Evolutionary conservation across 148 eudicot species (phyloP), one percentile per base, ranked within the genome.

Genomic region (Chenopodium formosanum): DNA sequence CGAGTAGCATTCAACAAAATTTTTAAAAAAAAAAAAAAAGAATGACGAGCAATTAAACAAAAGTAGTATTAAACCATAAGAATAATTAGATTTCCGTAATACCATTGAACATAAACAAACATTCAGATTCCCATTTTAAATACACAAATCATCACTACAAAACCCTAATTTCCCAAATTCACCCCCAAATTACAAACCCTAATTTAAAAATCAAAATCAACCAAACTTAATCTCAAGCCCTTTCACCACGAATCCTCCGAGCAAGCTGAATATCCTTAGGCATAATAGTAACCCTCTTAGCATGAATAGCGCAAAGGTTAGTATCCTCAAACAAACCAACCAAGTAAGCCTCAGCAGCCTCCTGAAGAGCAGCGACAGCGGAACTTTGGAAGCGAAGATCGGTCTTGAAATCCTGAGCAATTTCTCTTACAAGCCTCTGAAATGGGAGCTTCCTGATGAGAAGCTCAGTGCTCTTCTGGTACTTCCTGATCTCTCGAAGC

Each of bases 391-490:
- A 67, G 9, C 71, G 71, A 29, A 67, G 71, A 31, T 67, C 71
- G 0, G 71, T 67, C 77, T 74, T 74, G 40, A 74, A 74, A 52
- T 74, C 77, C 40, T 74, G 77, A 25, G 77, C 77, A 25, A 74
- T 74, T 47, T 74, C 77, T 17, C 77, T 27, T 17, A 74, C 77
- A 12, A 74, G 63, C 56, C 77, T 52, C 77, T 74, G 77, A 22
- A 74, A 74, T 5, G 77, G 77, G n/a, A 74, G 77, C 63, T 74
- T 74, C 10, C 77, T 19, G 63, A 74, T 74, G 10, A 74, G 23
- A 6, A 74, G 77, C 77, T 74, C 77, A 52, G 77, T 74, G 27
- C 77, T 74, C 60, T 74, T 74, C 63, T 74, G 77, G 63, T 74
- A 74, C 77, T 74, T 74, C 17, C 77, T 19, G 14, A 74, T 74